Evolutionary conservation across 305 asterid genomes (phyloP).

Genomic region (Fraxinus paxiana): DNA sequence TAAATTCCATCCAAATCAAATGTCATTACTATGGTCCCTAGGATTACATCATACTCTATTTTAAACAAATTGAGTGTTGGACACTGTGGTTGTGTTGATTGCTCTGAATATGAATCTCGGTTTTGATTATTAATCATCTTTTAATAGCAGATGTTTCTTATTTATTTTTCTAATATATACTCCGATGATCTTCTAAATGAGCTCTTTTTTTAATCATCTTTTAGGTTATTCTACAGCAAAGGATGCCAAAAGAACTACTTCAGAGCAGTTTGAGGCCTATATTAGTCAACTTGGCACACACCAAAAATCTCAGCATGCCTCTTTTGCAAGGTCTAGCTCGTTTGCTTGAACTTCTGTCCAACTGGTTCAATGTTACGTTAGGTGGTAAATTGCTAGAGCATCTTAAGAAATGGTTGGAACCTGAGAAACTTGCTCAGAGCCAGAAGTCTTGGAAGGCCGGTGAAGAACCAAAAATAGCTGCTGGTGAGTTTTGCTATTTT

Average conservation of each 20-base stretch:
- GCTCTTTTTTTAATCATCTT: conserved; percentile 20
- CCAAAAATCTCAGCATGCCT: conserved; percentile 98
- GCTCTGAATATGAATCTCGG: conserved; percentile 11
- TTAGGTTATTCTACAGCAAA: conserved; percentile 91
- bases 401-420: conserved; percentile 98
- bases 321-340: conserved; percentile 99
- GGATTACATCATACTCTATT: background rate
- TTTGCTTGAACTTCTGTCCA: conserved; percentile 92
- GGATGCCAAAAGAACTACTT: conserved; percentile 98
- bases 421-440: conserved; percentile 87
- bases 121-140: background rate
- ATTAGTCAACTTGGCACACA: conserved; percentile 92
- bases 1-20: background rate
- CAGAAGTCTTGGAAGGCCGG: conserved; percentile 99
- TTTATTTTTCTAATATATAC: background rate
- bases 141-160: background rate
- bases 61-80: conserved; percentile 5
- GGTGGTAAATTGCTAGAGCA: conserved; percentile 98
- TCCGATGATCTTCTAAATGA: conserved; percentile 6
- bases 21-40: background rate
- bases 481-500: conserved; percentile 57
- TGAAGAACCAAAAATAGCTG: conserved; percentile 98
- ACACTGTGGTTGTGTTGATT: conserved; percentile 2
- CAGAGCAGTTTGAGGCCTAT: conserved; percentile 99
- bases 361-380: conserved; percentile 97